Evolutionary conservation across 768 basidiomycete genomes (phyloP).

Genomic region (Auricularia sp.): DNA sequence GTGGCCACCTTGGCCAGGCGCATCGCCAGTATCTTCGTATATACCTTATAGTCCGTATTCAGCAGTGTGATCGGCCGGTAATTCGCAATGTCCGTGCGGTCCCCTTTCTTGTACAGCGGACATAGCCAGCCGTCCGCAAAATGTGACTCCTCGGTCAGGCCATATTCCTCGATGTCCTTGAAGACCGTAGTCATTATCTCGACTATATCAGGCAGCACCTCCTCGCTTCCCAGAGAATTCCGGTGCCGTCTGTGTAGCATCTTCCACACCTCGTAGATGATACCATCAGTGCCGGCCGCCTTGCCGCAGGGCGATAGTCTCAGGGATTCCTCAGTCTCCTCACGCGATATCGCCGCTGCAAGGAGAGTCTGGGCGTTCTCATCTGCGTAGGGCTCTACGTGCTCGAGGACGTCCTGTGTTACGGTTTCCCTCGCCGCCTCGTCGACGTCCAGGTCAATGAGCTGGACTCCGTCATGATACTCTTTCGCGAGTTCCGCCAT

Average conservation of each 20-base stretch:
- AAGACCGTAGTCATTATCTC: conserved; percentile 26
- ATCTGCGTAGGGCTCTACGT: too few species aligned
- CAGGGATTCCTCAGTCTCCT: too few species aligned
- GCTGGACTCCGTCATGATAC: too few species aligned
- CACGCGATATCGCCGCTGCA: too few species aligned
- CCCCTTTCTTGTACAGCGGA: conserved; percentile 31
- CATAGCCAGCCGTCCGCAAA: conserved; percentile 26
- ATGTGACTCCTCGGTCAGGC: neutral
- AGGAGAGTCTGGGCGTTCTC: too few species aligned
- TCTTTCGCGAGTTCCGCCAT: too few species aligned
- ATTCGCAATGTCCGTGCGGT: conserved; percentile 7
- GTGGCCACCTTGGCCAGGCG: conserved; percentile 9
- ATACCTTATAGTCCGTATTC: conserved; percentile 23
- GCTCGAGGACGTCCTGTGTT: too few species aligned
- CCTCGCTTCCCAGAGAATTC: neutral
- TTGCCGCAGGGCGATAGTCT: neutral
- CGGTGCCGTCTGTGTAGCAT: neutral
- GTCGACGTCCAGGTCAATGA: too few species aligned
- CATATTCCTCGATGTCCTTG: conserved; percentile 30
- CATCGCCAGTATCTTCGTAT: conserved; percentile 17
- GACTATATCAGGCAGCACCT: neutral
- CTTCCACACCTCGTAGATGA: conserved; percentile 8
- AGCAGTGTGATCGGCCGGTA: conserved; percentile 17
- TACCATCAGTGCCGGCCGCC: conserved; percentile 4
- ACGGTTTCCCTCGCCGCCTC: too few species aligned